Base-by-base conservation (phyloP, 225 moss, liverwort and hornwort species). In the Pseudisothecium myosuroides region DNA sequence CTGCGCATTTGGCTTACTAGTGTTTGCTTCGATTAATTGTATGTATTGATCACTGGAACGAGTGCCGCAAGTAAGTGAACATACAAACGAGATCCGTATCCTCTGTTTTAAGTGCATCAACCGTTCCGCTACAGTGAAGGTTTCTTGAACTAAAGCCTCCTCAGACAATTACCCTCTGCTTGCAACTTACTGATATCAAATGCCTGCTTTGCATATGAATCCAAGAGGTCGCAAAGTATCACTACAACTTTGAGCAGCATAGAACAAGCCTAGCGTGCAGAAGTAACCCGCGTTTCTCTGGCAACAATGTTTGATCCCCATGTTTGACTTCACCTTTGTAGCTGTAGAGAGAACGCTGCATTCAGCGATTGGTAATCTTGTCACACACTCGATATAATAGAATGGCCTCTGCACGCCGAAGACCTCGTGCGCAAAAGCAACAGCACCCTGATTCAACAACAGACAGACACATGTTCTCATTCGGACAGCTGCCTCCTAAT, bases 391-490 rank as follows among this genome's bases (percentile, higher is more conserved):
- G 34, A 78, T 43, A 49, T 58, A 27, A 89, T 7, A 61, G 62
- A 80, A 81, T 50, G 66, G 75, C 79, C 75, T 67, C 85, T 55
- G 68, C 82, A 81, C 36, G 37, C 58, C 77, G 41, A 87, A 85
- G 63, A 49, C 49, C 36, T 78, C 86, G 90, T 88, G 83, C 86
- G 83, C 88, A 83, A 90, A 75, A 88, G 73, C 17, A 77, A 69
- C 69, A 88, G 39, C 56, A 75, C 55, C 83, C 84, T 84, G 87
- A 61, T 90, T 90, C 87, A 88, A 84, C 64, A 86, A 80, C 86
- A 88, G 20, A 55, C 28, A 79, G 58, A 78, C 67, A 74, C 80
- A 62, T 26, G 16, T 76, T 86, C 79, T 86, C 76, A 82, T 86
- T 79, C 14, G 5, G 45, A 88, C 45, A 86, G 76, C 74, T 58